phyloP scores from a whole-genome alignment of 2,329 filamentous ascomycete genomes.

The Cordyceps militaris region DNA sequence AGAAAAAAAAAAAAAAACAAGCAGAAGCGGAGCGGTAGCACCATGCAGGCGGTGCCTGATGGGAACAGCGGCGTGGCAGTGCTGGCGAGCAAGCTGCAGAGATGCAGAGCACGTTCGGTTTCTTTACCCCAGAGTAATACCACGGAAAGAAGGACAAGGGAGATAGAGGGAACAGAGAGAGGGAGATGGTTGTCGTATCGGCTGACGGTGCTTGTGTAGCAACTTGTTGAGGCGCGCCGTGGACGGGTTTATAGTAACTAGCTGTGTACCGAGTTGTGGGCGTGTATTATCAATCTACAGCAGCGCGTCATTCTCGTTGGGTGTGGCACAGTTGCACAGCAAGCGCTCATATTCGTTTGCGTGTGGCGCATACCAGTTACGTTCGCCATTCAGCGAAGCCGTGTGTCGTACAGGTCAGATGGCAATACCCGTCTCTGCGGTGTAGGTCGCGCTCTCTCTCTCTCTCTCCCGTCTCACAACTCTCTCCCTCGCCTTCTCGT shows the following conservation, averaged over 20 bases:
- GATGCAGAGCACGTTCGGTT: not conserved
- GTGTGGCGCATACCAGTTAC: not conserved
- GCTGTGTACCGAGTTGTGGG: too few species aligned
- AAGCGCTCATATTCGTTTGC: not conserved
- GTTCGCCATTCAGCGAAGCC: not conserved
- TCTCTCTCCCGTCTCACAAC: not conserved
- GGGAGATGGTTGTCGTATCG: not conserved
- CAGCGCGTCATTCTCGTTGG: not conserved
- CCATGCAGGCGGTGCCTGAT: not conserved
- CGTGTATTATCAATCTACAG: too few species aligned
- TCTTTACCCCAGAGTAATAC: not conserved
- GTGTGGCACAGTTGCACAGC: not conserved
- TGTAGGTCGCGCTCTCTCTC: not conserved
- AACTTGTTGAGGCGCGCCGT: not conserved
- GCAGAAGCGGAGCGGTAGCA: not conserved
- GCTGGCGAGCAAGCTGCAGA: not conserved
- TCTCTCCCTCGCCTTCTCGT: not conserved
- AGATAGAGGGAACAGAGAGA: not conserved
- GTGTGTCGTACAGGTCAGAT: not conserved
- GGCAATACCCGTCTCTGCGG: not conserved
- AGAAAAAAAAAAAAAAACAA: not conserved
- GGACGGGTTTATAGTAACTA: too few species aligned
- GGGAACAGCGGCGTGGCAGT: slow-evolving; percentile 1
- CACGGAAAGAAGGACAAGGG: not conserved
- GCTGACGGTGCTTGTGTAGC: not conserved